Evolutionary conservation across 768 basidiomycete genomes (phyloP).

Genomic region (Cantharellus anzutake): DNA sequence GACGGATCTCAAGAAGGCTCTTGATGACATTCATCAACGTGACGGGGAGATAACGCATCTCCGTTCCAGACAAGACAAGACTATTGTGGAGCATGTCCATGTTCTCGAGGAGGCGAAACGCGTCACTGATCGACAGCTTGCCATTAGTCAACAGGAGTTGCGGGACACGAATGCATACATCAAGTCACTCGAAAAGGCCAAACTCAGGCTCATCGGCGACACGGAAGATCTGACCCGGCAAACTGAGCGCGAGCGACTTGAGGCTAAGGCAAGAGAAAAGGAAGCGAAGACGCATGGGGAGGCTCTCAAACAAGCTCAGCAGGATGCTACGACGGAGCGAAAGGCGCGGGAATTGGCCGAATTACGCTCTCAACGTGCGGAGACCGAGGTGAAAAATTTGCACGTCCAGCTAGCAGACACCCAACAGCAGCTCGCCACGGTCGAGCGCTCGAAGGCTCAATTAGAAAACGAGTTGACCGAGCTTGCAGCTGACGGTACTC

Average conservation of each 20-base stretch:
- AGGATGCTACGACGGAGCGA: conserved; percentile 48
- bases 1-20: conserved; percentile 58
- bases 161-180: conserved; percentile 56
- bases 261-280: conserved; percentile 52
- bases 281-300: conserved; percentile 42
- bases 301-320: conserved; percentile 31
- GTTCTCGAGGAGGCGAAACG: conserved; percentile 92
- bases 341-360: conserved; percentile 47
- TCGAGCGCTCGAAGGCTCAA: conserved; percentile 42
- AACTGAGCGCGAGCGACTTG: conserved; percentile 48
- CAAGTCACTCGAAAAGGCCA: conserved; percentile 72
- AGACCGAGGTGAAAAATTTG: conserved; percentile 37
- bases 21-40: conserved; percentile 59
- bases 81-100: conserved; percentile 95
- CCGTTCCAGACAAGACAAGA: conserved; percentile 81
- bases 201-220: conserved; percentile 51
- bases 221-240: conserved; percentile 65
- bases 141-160: conserved; percentile 60
- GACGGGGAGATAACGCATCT: conserved; percentile 80
- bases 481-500: conserved; percentile 41
- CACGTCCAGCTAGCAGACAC: conserved; percentile 38
- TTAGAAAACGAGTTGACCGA: conserved; percentile 48
- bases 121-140: conserved; percentile 80
- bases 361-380: conserved; percentile 36
- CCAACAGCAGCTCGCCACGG: conserved; percentile 30